phyloP scores from a whole-genome alignment of 177 flowering plant species.

The Tripterygium wilfordii region DNA sequence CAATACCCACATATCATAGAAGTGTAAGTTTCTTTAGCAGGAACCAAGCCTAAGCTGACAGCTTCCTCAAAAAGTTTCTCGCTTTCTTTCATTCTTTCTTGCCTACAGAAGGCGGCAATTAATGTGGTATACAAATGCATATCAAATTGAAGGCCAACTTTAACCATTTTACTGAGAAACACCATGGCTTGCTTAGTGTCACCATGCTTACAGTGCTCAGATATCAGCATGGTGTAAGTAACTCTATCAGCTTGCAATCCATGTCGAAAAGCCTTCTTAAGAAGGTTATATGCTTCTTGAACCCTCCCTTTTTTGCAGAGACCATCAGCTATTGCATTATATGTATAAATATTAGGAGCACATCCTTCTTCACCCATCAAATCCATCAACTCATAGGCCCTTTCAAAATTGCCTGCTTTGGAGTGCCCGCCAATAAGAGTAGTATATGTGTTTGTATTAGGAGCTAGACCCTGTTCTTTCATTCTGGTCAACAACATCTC shows the following conservation, averaged over 20 bases:
- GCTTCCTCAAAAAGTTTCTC: conserved; percentile 59
- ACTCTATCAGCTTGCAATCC: conserved; percentile 61
- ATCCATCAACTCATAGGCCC: conserved; percentile 68
- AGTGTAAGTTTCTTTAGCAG: conserved; percentile 79
- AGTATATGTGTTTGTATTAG: conserved; percentile 74
- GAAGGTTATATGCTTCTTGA: conserved; percentile 52
- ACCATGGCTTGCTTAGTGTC: conserved; percentile 40
- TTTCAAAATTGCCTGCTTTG: conserved; percentile 58
- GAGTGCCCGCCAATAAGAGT: conserved; percentile 77
- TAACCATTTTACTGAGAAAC: conserved; percentile 53
- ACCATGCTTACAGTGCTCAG: conserved; percentile 45
- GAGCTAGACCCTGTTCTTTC: conserved; percentile 77
- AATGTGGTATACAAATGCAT: conserved; percentile 61
- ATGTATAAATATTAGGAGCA: conserved; percentile 63
- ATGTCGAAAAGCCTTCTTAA: conserved; percentile 22
- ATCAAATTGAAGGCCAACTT: conserved; percentile 55
- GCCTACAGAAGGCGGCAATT: conserved; percentile 64
- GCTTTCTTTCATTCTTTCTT: conserved; percentile 56
- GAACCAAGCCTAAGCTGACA: conserved; percentile 46
- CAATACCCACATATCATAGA: conserved; percentile 81
- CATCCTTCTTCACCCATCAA: conserved; percentile 53
- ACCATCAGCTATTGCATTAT: conserved; percentile 63
- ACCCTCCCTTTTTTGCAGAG: conserved; percentile 65
- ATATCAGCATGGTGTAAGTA: conserved; percentile 76
- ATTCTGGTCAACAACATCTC: conserved; percentile 78